Evolutionary conservation across 2,329 filamentous ascomycete genomes (phyloP), one percentile per base, ranked within the genome.

Genomic region (Ascochyta viciae-villosae): DNA sequence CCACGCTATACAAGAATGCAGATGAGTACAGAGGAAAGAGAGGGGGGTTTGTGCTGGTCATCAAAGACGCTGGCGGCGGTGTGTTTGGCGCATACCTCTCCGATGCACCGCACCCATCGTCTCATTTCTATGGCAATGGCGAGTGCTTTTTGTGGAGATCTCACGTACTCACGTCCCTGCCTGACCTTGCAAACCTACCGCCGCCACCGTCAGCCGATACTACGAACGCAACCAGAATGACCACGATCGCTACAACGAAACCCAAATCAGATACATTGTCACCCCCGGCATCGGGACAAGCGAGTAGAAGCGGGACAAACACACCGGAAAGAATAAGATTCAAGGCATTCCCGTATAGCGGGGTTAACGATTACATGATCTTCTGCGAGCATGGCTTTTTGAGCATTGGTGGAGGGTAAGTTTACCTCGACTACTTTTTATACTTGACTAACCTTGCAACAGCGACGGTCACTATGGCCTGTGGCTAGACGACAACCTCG

Each of bases 341-440:
- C 83, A 97, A 96, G 77, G 94, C 94, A 0, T 99, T 98, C 68
- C 93, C 94, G 0, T 98, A 97, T 72, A 96, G 90, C 53, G 95
- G 95, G 5, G 85, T 96, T 37, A 98, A 99, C 74, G 95, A 98
- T 76, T 99, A 96, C 74, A 92, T 94, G 80, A 95, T 98, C 64
- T 90, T 96, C 69, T 98, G 94, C 77, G 92, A 98, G 77, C 82
- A 86, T 3, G 85, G 88, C 23, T 98, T 90, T 73, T 77, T 99
- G 39, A 95, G 90, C 68, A 83, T 98, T 19, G 95, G 95, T 10
- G 94, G 92, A 51, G 91, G 85, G 78, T 87, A 68, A 76, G 81
- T 44, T 40, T n/a, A 16, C 4, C 13, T 38, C 15, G 26, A 10
- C 13, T 24, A 16, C 15, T 13, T 7, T 19, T 16, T n/a, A 1